Percentiles rank a stretch among this genome's conserved stretches.
phyloP scores from a whole-genome alignment of 2,329 filamentous ascomycete genomes.

The Davidsoniella neocaledoniae region DNA sequence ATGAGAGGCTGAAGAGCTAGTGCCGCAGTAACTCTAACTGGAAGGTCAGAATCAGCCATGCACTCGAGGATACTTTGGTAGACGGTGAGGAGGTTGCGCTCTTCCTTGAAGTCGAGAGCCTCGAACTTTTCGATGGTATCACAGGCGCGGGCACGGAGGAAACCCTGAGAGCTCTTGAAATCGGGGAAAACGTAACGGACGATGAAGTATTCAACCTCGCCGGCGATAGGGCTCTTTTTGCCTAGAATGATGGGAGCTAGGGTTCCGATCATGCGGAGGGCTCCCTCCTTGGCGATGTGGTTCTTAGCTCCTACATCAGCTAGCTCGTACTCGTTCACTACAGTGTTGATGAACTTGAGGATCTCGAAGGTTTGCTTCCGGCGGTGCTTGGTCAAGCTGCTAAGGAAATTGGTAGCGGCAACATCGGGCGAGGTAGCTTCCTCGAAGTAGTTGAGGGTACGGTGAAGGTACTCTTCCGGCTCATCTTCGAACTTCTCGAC shows the following conservation, averaged over 20 bases:
- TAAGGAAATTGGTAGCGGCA: slow-evolving; percentile 88
- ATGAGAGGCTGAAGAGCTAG: slow-evolving; percentile 91
- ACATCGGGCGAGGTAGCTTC: slow-evolving; percentile 91
- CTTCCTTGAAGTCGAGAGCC: slow-evolving; percentile 89
- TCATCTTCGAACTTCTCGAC: slow-evolving; percentile 87
- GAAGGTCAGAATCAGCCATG: slow-evolving; percentile 86
- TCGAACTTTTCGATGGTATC: slow-evolving; percentile 98
- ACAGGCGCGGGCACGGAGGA: slow-evolving; percentile 83
- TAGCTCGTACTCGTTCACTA: slow-evolving; percentile 83
- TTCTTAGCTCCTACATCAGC: slow-evolving; percentile 80
- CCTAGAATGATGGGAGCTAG: slow-evolving; percentile 84
- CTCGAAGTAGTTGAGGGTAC: slow-evolving; percentile 95
- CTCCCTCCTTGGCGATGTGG: slow-evolving; percentile 89
- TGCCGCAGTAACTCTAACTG: slow-evolving; percentile 85
- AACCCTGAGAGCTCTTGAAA: slow-evolving; percentile 82
- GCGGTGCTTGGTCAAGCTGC: slow-evolving; percentile 82
- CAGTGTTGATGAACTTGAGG: slow-evolving; percentile 82
- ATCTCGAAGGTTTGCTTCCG: slow-evolving; percentile 94
- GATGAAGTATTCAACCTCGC: slow-evolving; percentile 96
- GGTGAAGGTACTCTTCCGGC: slow-evolving; percentile 89
- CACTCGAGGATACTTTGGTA: slow-evolving; percentile 94
- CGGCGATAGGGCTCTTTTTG: slow-evolving; percentile 95
- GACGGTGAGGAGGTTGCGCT: slow-evolving; percentile 86
- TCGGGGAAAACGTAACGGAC: slow-evolving; percentile 97
- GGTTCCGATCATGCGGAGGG: slow-evolving; percentile 91